These are phyloP conservation scores for Populus hybrid DNA, from an alignment of 441 rosid species.

Conservation along the genomic window DNA sequence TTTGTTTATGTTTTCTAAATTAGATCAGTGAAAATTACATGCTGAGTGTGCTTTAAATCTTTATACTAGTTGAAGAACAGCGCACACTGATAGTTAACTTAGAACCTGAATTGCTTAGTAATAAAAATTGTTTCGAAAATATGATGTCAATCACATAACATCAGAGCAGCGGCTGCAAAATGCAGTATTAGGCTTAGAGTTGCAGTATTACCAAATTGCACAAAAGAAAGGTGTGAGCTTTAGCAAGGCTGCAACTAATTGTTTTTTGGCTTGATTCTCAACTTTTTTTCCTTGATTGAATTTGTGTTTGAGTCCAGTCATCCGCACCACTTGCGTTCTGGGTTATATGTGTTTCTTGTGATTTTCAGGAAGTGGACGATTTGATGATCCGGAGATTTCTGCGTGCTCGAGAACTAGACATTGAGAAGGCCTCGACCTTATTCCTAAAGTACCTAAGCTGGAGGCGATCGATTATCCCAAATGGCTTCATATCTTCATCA, in stretches of 20 bases:
- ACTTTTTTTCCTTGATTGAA: neutral
- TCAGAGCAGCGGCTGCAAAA: neutral
- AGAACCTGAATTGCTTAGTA: neutral
- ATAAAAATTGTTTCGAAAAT: neutral
- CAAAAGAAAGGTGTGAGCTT: neutral
- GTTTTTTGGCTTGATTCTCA: neutral
- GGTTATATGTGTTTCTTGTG: neutral
- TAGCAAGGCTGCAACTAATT: neutral
- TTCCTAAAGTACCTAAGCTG: constrained; percentile 72
- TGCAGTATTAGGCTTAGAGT: neutral
- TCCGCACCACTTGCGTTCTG: neutral
- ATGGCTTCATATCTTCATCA: constrained; percentile 48
- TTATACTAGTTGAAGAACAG: neutral
- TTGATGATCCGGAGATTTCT: constrained; percentile 75
- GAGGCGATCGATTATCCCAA: constrained; percentile 54
- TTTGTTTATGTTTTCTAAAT: neutral
- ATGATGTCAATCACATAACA: neutral
- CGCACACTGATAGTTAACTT: neutral
- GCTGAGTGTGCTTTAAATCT: neutral
- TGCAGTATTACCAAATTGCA: neutral
- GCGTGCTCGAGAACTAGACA: constrained; percentile 80
- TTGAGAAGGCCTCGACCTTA: constrained; percentile 72
- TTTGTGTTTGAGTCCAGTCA: neutral
- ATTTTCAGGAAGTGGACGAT: constrained; percentile 69
- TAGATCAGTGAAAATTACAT: no score